These are phyloP conservation scores for Canariomyces notabilis DNA, from an alignment of 2,329 filamentous ascomycete genomes.

Conservation along the genomic window DNA sequence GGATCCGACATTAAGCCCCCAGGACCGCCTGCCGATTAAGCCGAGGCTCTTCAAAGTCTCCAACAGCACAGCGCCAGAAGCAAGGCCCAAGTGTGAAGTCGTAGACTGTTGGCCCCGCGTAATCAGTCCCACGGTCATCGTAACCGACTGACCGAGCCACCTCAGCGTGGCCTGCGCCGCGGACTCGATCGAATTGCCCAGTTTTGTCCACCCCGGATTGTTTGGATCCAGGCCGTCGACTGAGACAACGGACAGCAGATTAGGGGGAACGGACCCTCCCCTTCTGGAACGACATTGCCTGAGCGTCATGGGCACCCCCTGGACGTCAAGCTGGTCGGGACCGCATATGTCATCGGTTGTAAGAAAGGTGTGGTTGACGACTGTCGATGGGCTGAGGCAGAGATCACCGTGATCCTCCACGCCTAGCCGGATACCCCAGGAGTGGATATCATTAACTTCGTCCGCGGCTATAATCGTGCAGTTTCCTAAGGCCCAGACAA, in stretches of 20 bases:
- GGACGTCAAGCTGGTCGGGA: conserved; percentile 2
- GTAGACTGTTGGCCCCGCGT: conserved; percentile 12
- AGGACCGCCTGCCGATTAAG: conserved; percentile 12
- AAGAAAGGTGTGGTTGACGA: conserved; percentile 9
- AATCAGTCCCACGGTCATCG: conserved; percentile 8
- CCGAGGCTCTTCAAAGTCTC: conserved; percentile 5
- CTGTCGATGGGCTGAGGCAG: conserved; percentile 14
- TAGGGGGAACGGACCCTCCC: conserved; percentile 6
- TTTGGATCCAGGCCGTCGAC: not conserved
- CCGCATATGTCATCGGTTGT: conserved; percentile 8
- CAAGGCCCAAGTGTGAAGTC: conserved; percentile 13
- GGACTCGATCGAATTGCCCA: conserved; percentile 5
- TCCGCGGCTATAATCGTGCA: conserved; percentile 5
- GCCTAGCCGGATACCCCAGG: conserved; percentile 8
- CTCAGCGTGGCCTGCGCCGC: conserved; percentile 8
- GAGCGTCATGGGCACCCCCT: not conserved
- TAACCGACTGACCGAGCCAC: conserved; percentile 1
- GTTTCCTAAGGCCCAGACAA: conserved; percentile 9
- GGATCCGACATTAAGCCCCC: conserved; percentile 16
- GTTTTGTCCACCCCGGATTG: conserved; percentile 9
- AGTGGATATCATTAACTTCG: conserved; percentile 10
- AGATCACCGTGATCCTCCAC: conserved; percentile 2
- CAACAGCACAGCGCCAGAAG: conserved; percentile 4
- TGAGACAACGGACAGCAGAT: not conserved
- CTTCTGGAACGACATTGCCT: conserved; percentile 12